Conservation (phyloP, 768 basidiomycete genomes). For the Rubroboletus pulcherrimus region DNA sequence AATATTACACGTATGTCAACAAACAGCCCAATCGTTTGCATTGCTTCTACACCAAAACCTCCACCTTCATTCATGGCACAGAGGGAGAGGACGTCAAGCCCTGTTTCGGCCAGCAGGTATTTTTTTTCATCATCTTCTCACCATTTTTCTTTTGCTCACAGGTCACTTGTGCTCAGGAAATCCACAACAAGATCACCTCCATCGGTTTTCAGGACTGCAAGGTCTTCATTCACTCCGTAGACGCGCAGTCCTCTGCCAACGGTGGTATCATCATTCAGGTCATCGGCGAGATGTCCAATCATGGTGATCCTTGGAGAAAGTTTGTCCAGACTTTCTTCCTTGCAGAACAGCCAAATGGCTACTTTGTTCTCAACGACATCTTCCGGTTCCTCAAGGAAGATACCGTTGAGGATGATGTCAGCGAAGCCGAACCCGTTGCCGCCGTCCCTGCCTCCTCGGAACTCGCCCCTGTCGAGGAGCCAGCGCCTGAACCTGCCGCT, state of each 20-base stretch:
- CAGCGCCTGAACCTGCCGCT: constrained; percentile 28
- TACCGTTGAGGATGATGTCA: constrained; percentile 72
- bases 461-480: constrained; percentile 32
- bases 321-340: constrained; percentile 99
- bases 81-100: constrained; percentile 93
- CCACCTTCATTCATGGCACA: constrained; percentile 94
- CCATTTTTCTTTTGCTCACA: constrained; percentile 2
- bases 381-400: constrained; percentile 99
- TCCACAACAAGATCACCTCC: constrained; percentile 92
- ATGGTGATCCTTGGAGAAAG: constrained; percentile 89
- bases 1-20: constrained; percentile 99
- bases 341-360: constrained; percentile 97
- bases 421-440: constrained; percentile 41
- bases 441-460: constrained; percentile 34
- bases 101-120: constrained; percentile 90
- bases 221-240: constrained; percentile 98
- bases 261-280: constrained; percentile 99
- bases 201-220: constrained; percentile 96
- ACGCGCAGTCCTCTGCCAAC: constrained; percentile 91
- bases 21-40: constrained; percentile 95
- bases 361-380: constrained; percentile 99
- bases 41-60: constrained; percentile 98
- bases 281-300: constrained; percentile 98
- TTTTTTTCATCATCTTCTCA: constrained; percentile 23
- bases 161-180: constrained; percentile 59